Percentiles rank a stretch among this genome's conserved stretches.
These are phyloP conservation scores for Fraxinus sp. DNA, from an alignment of 305 asterid species.

Conservation along the genomic window DNA sequence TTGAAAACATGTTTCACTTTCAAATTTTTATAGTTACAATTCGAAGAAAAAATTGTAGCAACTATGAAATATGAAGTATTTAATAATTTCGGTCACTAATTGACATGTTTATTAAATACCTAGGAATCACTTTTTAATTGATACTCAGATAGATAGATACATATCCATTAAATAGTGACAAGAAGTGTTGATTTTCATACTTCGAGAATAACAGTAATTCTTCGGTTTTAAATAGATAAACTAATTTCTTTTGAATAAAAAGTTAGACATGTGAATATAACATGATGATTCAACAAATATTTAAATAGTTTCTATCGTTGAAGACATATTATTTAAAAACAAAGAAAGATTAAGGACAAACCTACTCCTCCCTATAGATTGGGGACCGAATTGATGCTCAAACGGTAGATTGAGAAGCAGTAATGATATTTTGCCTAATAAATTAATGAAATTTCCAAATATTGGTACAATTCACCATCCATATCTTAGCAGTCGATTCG, in stretches of 20 bases:
- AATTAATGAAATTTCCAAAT: background rate
- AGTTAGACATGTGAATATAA: background rate
- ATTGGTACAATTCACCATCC: background rate
- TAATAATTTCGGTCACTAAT: background rate
- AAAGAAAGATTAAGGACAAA: background rate
- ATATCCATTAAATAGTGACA: background rate
- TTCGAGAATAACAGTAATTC: background rate
- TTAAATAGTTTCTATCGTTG: background rate
- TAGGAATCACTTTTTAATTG: background rate
- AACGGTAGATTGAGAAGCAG: background rate
- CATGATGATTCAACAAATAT: background rate
- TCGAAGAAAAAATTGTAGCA: too few species aligned
- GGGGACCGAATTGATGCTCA: background rate
- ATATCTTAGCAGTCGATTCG: background rate
- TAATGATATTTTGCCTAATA: background rate
- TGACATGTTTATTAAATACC: background rate
- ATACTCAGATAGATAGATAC: background rate
- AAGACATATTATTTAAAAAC: background rate
- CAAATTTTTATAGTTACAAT: background rate
- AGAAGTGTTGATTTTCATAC: background rate
- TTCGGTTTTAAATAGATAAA: background rate
- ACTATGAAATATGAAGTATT: background rate
- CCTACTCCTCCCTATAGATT: background rate
- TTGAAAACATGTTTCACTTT: background rate
- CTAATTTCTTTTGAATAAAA: background rate